Evolutionary conservation across 768 basidiomycete genomes (phyloP).

Genomic region (Tylopilus plumbeoviolaceoides): DNA sequence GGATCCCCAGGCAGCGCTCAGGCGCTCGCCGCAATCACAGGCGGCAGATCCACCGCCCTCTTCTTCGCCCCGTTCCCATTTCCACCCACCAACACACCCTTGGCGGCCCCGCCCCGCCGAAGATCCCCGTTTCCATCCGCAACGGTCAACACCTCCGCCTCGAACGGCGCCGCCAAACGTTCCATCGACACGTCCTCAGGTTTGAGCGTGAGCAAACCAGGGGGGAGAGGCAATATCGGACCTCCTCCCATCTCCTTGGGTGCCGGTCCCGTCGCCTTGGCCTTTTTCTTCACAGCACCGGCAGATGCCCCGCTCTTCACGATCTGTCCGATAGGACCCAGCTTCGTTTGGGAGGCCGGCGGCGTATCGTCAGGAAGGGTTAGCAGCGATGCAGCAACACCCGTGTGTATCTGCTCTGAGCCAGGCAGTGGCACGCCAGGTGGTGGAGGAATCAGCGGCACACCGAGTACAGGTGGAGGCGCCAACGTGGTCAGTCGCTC

Average conservation of each 20-base stretch:
- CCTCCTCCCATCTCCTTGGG: constrained; percentile 22
- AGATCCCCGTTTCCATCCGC: constrained; percentile 7
- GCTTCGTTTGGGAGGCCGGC: constrained; percentile 55
- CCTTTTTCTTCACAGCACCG: constrained; percentile 61
- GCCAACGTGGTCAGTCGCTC: constrained; percentile 47
- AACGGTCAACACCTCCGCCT: constrained; percentile 2
- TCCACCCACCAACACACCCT: constrained; percentile 9
- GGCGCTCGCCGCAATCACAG: constrained; percentile 35
- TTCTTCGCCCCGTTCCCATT: constrained; percentile 16
- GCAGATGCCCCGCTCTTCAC: constrained; percentile 45
- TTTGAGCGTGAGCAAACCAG: constrained; percentile 17
- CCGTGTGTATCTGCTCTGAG: not conserved
- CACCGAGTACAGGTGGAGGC: constrained; percentile 13
- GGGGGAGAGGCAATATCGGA: constrained; percentile 15
- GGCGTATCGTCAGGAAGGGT: constrained; percentile 65
- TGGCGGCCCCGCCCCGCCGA: constrained; percentile 3
- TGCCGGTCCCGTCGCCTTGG: constrained; percentile 21
- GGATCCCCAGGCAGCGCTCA: constrained; percentile 9
- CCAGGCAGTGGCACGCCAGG: constrained; percentile 1
- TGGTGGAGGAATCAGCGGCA: constrained; percentile 16
- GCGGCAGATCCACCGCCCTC: constrained; percentile 30
- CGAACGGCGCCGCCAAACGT: constrained; percentile 10
- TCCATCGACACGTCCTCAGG: constrained; percentile 21
- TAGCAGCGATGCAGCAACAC: constrained; percentile 18
- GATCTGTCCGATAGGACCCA: constrained; percentile 79